Evolutionary conservation across 2,329 filamentous ascomycete genomes (phyloP).

Genomic region (Alternaria conjuncta): DNA sequence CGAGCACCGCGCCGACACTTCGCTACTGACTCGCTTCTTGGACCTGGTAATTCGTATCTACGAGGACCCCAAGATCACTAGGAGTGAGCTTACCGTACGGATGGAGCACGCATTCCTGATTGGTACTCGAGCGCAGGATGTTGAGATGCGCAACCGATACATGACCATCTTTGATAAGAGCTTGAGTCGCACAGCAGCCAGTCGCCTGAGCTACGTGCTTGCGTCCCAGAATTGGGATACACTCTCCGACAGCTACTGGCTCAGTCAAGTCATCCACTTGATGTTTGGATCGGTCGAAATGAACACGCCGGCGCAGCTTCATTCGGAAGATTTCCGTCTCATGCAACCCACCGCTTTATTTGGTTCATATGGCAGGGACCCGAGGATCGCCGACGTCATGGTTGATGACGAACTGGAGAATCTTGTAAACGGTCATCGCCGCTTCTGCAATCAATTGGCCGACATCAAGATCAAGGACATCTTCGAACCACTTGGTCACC

Average conservation of each 20-base stretch:
- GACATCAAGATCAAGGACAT: slow-evolving; percentile 89
- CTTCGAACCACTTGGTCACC: slow-evolving; percentile 85
- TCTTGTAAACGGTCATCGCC: slow-evolving; percentile 77
- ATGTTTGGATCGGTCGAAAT: slow-evolving; percentile 90
- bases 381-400: slow-evolving; percentile 68
- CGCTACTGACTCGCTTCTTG: slow-evolving; percentile 89
- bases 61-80: slow-evolving; percentile 93
- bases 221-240: slow-evolving; percentile 97
- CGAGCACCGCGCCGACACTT: slow-evolving; percentile 81
- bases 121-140: slow-evolving; percentile 88
- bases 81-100: slow-evolving; percentile 93
- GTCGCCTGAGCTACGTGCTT: slow-evolving; percentile 86
- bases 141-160: slow-evolving; percentile 96
- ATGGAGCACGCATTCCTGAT: slow-evolving; percentile 99
- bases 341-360: slow-evolving; percentile 77
- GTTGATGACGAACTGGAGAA: slow-evolving; percentile 81
- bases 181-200: slow-evolving; percentile 88
- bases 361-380: slow-evolving; percentile 74
- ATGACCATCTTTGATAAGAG: slow-evolving; percentile 96
- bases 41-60: slow-evolving; percentile 98
- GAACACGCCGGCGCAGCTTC: slow-evolving; percentile 77
- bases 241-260: slow-evolving; percentile 92
- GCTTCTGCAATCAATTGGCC: slow-evolving; percentile 82
- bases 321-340: slow-evolving; percentile 82
- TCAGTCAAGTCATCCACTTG: slow-evolving; percentile 92